phyloP scores from a whole-genome alignment of 192 early-diverging fungal species.

The Physocladia obscura region DNA sequence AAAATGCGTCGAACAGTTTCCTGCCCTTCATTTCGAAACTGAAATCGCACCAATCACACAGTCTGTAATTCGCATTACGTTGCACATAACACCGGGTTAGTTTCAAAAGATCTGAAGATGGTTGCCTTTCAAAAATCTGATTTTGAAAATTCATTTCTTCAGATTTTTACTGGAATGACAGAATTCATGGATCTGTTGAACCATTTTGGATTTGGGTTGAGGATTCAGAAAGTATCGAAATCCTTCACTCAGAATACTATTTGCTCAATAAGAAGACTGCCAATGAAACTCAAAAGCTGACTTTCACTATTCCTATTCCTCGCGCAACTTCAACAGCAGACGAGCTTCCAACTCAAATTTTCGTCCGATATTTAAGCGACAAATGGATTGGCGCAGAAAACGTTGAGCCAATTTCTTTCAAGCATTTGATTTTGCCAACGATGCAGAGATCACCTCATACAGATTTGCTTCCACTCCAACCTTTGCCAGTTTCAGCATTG shows the following conservation, averaged over 20 bases:
- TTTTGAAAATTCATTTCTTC: neutral
- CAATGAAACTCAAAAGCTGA: constrained; percentile 56
- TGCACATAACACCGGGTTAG: constrained; percentile 67
- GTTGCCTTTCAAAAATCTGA: neutral
- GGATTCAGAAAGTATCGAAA: constrained; percentile 82
- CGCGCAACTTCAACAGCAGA: constrained; percentile 52
- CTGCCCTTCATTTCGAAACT: constrained; percentile 75
- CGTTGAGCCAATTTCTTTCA: constrained; percentile 82
- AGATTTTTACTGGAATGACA: constrained; percentile 93
- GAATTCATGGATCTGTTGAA: constrained; percentile 85
- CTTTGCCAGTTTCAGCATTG: constrained; percentile 84
- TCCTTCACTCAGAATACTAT: constrained; percentile 92
- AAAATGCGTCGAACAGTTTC: constrained; percentile 81
- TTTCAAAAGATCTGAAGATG: no score
- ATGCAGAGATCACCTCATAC: constrained; percentile 80
- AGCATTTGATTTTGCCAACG: constrained; percentile 86
- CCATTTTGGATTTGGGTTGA: constrained; percentile 98
- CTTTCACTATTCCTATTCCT: constrained; percentile 88
- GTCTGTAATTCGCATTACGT: constrained; percentile 79
- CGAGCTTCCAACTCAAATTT: constrained; percentile 87
- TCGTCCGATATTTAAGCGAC: constrained; percentile 91
- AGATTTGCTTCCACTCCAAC: constrained; percentile 88
- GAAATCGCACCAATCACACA: constrained; percentile 91
- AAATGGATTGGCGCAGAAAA: constrained; percentile 92
- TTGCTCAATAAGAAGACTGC: constrained; percentile 68